These are phyloP conservation scores for Trametes meyenii DNA, from an alignment of 768 basidiomycete genomes.

Conservation along the genomic window DNA sequence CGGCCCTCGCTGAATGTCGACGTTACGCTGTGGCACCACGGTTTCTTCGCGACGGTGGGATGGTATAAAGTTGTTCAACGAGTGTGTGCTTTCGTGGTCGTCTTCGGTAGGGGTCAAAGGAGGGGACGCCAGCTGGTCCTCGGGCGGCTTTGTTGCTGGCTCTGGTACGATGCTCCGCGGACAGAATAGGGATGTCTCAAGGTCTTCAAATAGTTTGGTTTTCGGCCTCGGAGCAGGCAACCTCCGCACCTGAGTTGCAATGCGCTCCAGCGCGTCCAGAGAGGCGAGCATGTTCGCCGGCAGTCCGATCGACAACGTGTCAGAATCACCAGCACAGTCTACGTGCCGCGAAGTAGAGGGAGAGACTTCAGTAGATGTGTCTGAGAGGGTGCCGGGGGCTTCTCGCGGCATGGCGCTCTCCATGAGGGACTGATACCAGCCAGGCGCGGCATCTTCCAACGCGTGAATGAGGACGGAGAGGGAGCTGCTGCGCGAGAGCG, in stretches of 20 bases:
- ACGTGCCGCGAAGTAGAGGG: neutral
- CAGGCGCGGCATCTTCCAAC: slow-evolving; percentile 20
- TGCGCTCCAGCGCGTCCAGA: slow-evolving; percentile 12
- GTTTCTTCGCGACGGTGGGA: neutral
- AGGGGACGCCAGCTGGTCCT: neutral
- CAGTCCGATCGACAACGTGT: neutral
- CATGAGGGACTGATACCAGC: slow-evolving; percentile 25
- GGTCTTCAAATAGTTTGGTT: neutral
- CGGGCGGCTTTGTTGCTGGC: neutral
- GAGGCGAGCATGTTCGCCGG: slow-evolving; percentile 4
- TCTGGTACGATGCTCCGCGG: neutral
- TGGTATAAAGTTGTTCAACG: neutral
- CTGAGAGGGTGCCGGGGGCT: neutral
- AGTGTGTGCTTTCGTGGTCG: neutral
- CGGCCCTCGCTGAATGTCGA: neutral
- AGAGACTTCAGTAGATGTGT: neutral
- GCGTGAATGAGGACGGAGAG: slow-evolving; percentile 17
- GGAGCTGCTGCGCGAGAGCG: slow-evolving; percentile 14
- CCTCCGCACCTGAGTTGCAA: neutral
- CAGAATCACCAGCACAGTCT: neutral
- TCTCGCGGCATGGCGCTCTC: slow-evolving; percentile 8
- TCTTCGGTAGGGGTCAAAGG: neutral
- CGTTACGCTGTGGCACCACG: neutral
- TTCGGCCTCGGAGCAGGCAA: neutral
- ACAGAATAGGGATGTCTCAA: neutral